Percentiles rank a stretch among this genome's conserved stretches.
Conservation (phyloP, 257 asterid genomes). For the Nicotiana tomentosiformis region DNA sequence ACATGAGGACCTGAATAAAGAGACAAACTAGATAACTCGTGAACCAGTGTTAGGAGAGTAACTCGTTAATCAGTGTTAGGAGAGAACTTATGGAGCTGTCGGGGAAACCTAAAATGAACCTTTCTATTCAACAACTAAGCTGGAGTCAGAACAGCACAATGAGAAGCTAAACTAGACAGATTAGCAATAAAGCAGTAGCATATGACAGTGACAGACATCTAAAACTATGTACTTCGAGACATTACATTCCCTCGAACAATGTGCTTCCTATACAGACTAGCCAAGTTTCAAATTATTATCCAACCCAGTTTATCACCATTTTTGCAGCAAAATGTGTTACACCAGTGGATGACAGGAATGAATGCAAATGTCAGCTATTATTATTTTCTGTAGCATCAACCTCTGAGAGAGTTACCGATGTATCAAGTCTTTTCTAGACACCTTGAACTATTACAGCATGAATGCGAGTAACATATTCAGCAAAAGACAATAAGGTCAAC, state of each 20-base stretch:
- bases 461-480: not conserved
- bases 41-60: not conserved
- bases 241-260: not conserved
- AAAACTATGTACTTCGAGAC: not conserved
- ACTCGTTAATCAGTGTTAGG: not conserved
- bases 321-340: not conserved
- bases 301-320: not conserved
- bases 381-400: not conserved
- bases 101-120: not conserved
- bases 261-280: not conserved
- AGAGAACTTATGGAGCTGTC: not conserved
- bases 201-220: not conserved
- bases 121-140: not conserved
- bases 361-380: not conserved
- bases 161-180: not conserved
- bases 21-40: not conserved
- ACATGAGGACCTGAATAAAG: not conserved
- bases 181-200: not conserved
- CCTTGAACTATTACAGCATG: not conserved
- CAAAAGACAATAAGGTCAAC: not conserved
- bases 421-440: not conserved
- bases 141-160: not conserved
- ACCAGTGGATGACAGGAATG: not conserved
- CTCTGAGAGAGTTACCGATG: not conserved
- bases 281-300: constrained; percentile 2